These are phyloP conservation scores for Xylaria nigripes DNA, from an alignment of 495 filamentous ascomycete genomes.

Conservation along the genomic window DNA sequence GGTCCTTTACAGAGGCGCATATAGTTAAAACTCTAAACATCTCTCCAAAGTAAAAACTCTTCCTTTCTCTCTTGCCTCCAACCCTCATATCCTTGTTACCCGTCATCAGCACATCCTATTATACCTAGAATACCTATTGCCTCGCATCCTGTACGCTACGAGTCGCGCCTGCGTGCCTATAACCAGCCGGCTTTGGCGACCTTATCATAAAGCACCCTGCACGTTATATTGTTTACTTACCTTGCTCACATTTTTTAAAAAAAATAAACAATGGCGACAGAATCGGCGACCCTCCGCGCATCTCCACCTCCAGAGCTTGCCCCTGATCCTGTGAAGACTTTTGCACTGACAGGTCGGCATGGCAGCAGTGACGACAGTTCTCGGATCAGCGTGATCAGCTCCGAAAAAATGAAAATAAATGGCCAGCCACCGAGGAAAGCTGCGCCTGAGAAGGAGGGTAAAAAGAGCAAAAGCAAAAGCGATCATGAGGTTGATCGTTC, in stretches of 20 bases:
- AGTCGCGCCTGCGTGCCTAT: not conserved
- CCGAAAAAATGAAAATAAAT: slow-evolving; percentile 20
- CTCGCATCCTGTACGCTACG: not conserved
- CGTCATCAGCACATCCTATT: too few species aligned
- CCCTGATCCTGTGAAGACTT: not conserved
- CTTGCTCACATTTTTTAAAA: too few species aligned
- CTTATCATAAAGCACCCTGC: not conserved
- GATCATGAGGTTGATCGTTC: slow-evolving; percentile 32
- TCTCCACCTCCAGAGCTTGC: not conserved
- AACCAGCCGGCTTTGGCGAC: not conserved
- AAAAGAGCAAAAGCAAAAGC: slow-evolving; percentile 10
- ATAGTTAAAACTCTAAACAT: slow-evolving; percentile 9
- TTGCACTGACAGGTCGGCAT: slow-evolving; percentile 18
- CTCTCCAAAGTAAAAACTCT: not conserved
- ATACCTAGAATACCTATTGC: not conserved
- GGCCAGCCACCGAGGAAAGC: not conserved
- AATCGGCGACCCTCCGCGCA: slow-evolving; percentile 7
- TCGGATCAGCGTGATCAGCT: slow-evolving; percentile 22
- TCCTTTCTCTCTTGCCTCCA: not conserved
- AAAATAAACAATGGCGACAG: slow-evolving; percentile 22
- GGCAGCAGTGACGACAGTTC: slow-evolving; percentile 29
- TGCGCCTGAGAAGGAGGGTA: not conserved
- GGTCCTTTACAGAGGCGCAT: not conserved
- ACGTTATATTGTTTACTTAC: not conserved
- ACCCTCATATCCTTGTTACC: too few species aligned